Percentiles rank a stretch among this genome's conserved stretches.
These are phyloP conservation scores for Taiozyma sp. DNA, from an alignment of 1,139 yeast species.

Conservation along the genomic window DNA sequence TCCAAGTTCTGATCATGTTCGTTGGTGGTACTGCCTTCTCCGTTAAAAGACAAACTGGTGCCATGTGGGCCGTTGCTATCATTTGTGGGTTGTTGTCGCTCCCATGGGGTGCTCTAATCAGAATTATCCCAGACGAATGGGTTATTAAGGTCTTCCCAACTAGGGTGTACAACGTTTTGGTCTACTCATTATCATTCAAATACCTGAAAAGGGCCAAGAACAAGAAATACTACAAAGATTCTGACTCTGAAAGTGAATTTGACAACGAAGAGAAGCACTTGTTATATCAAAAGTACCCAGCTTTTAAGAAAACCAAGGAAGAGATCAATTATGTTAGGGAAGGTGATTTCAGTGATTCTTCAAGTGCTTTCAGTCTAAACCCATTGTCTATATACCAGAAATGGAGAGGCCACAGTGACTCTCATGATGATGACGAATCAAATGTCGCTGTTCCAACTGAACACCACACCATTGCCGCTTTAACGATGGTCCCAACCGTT, in stretches of 20 bases:
- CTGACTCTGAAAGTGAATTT: constrained; percentile 9
- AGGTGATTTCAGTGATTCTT: constrained; percentile 6
- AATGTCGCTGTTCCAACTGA: background rate
- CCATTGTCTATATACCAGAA: constrained; percentile 23
- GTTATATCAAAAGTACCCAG: constrained; percentile 21
- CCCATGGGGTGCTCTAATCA: constrained; percentile 72
- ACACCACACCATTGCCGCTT: constrained; percentile 34
- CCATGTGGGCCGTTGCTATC: constrained; percentile 88
- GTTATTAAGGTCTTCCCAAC: constrained; percentile 67
- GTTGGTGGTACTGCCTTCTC: constrained; percentile 97
- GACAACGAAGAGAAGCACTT: constrained; percentile 20
- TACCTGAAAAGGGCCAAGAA: constrained; percentile 33
- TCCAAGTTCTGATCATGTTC: constrained; percentile 88
- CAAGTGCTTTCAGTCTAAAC: constrained; percentile 8
- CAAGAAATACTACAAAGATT: constrained; percentile 4
- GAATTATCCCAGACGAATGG: constrained; percentile 83
- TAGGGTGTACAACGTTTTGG: constrained; percentile 40
- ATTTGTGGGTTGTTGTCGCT: constrained; percentile 78
- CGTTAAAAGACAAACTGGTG: constrained; percentile 70
- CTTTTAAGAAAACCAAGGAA: constrained; percentile 24
- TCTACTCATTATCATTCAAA: constrained; percentile 45
- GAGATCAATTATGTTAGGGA: constrained; percentile 23
- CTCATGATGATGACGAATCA: constrained; percentile 15
- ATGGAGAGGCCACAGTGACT: constrained; percentile 20
- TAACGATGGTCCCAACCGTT: constrained; percentile 47